phyloP scores from a whole-genome alignment of 306 rosid genomes.

The Clitoria ternatea region DNA sequence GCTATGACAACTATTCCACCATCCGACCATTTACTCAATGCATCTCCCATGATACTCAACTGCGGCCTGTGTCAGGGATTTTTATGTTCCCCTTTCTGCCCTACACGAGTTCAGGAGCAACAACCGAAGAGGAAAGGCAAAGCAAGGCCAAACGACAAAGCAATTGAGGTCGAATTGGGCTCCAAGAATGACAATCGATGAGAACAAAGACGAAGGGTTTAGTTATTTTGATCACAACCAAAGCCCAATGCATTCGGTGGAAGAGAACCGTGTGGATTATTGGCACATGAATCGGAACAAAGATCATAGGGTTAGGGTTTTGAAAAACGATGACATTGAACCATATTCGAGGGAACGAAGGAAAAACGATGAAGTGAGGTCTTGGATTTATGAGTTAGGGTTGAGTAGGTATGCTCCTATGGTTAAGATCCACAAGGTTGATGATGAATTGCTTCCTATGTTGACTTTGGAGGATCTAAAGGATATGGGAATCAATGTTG shows the following conservation, averaged over 20 bases:
- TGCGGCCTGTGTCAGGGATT: too few species aligned
- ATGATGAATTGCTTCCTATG: too few species aligned
- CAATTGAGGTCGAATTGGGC: too few species aligned
- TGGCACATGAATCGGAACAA: constrained; percentile 28
- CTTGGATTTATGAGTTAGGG: constrained; percentile 54
- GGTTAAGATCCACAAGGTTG: constrained; percentile 66
- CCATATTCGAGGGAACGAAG: constrained; percentile 34
- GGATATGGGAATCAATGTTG: too few species aligned
- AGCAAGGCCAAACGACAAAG: too few species aligned
- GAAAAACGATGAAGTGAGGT: constrained; percentile 41
- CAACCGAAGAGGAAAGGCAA: too few species aligned
- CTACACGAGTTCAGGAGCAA: constrained; percentile 27
- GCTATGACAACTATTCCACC: too few species aligned
- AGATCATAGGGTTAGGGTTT: constrained; percentile 23
- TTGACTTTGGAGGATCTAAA: too few species aligned
- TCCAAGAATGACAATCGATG: too few species aligned
- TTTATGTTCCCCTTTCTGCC: too few species aligned
- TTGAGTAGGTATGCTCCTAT: constrained; percentile 57
- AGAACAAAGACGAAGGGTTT: constrained; percentile 32
- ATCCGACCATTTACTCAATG: too few species aligned
- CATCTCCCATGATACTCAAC: too few species aligned
- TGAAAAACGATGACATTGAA: constrained; percentile 36
- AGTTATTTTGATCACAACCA: constrained; percentile 36
- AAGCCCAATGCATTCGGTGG: constrained; percentile 35
- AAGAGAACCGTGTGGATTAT: constrained; percentile 28